Evolutionary conservation across 148 eudicot species (phyloP), one percentile per base, ranked within the genome.

Genomic region (Tetragonia tetragonoides): DNA sequence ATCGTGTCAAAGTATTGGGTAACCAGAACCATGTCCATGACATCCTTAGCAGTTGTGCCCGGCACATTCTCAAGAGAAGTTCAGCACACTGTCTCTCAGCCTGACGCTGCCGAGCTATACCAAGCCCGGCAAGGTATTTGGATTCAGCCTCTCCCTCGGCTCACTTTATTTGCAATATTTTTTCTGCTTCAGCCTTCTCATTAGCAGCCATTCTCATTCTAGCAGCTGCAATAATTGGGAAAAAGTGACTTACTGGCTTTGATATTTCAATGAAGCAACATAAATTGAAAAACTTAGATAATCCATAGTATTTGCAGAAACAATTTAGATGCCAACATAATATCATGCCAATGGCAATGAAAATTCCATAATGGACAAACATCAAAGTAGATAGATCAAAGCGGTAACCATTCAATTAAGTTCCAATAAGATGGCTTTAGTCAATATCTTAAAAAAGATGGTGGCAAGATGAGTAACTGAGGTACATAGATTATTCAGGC

Each of bases 121-220:
- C 92, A 79, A 91, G 59, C 5, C 91, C 92, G 12, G 90, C 79
- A 10, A 89, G 84, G 75, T 85, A 89, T 75, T 91, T 91, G 34
- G 93, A 72, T 80, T 89, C 93, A 3, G 95, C 95, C 81, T 89
- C 92, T 24, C 92, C 95, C 78, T 91, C 92, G 12, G 92, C 95
- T 74, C 85, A 81, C 85, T 89, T 91, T 20, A 91, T 87, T 59
- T 86, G 95, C 38, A 91, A 64, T 20, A 91, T 89, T 20, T 91
- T 89, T 66, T 91, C 95, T 37, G 95, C 95, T 72, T 91, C 95
- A 17, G 95, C 92, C 81, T 91, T 91, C 66, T 91, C 95, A 67
- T 83, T 89, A n/a, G 91, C 85, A 14, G 92, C 92, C 80, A 82
- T 49, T 80, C 92, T 85, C 81, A 89, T 28, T 78, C 92, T 83